A percentile compares a stretch with the other conserved stretches of the same genome.
These are phyloP conservation scores for Scleromitrula shiraiana DNA, from an alignment of 2,329 filamentous ascomycete genomes.

Conservation along the genomic window DNA sequence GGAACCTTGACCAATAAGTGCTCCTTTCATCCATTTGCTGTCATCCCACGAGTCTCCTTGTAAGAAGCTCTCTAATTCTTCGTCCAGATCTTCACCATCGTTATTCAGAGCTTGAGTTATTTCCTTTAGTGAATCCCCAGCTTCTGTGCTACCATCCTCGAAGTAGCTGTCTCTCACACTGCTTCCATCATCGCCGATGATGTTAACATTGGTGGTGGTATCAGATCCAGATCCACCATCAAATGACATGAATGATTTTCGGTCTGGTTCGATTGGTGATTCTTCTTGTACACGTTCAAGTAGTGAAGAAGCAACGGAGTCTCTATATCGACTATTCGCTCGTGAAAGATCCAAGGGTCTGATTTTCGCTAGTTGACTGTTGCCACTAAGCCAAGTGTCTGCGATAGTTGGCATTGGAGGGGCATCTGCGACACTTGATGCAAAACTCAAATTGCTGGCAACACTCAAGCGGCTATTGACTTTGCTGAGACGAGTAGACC, in stretches of 20 bases:
- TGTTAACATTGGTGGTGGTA: slow-evolving; percentile 55
- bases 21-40: slow-evolving; percentile 99
- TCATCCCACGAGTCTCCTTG: slow-evolving; percentile 92
- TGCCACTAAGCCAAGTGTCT: slow-evolving; percentile 75
- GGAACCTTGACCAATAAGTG: slow-evolving; percentile 90
- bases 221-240: slow-evolving; percentile 63
- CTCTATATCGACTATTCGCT: slow-evolving; percentile 55
- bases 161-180: slow-evolving; percentile 70
- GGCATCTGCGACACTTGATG: slow-evolving; percentile 85
- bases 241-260: slow-evolving; percentile 88
- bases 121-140: slow-evolving; percentile 70
- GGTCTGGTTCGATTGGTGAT: slow-evolving; percentile 71
- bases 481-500: slow-evolving; percentile 84
- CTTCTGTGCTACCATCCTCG: slow-evolving; percentile 65
- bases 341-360: slow-evolving; percentile 37
- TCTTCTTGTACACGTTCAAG: slow-evolving; percentile 90
- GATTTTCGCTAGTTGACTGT: slow-evolving; percentile 44
- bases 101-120: slow-evolving; percentile 78
- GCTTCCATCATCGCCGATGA: slow-evolving; percentile 72
- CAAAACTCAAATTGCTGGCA: slow-evolving; percentile 86
- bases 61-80: slow-evolving; percentile 82
- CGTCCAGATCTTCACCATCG: slow-evolving; percentile 86
- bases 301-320: slow-evolving; percentile 82
- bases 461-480: slow-evolving; percentile 90
- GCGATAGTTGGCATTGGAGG: slow-evolving; percentile 94